Evolutionary conservation across 768 basidiomycete species (phyloP), one percentile per base, ranked within the genome.

Genomic region (Pulveroboletus sp.): DNA sequence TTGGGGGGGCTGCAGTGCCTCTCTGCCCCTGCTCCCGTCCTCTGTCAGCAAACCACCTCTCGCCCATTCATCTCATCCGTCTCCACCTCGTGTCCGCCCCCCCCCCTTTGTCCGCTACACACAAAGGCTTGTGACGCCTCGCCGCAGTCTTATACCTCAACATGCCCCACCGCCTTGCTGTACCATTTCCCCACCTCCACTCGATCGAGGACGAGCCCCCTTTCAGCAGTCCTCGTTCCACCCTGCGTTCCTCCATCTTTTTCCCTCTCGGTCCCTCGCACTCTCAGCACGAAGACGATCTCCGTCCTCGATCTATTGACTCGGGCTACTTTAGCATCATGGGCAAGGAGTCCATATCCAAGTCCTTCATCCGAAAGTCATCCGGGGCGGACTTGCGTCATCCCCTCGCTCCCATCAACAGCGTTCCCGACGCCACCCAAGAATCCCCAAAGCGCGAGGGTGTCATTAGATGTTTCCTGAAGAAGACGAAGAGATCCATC

Each of bases 311-410:
- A 8, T 51, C 55, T 3, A 27, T 63, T 8, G 67, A 69, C 48
- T 70, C 64, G 3, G 64, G 60, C 10, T 70, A 63, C 59, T 64
- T 62, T 9, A 57, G 54, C 52, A 37, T 33, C 0, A 64, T 69
- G 65, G 58, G 53, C 10, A 60, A 58, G 45, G 57, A 58, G 3
- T 57, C 57, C 6, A 15, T 28, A 15, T 31, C 48, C 39, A 58
- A 44, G 8, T 37, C 44, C 18, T 54, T 49, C 40, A 49, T 43
- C 39, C 42, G 46, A 24, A 63, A 47, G 32, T 28, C 43, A 17
- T 56, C 59, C 10, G 18, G 45, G 1, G 3, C 36, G 12, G 64
- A 68, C 21, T 12, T 49, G 27, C 54, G 51, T 11, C 28, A 17
- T 6, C 56, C 57, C 3, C 49, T 58, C 33, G 5, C 44, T 14